Percentiles rank a stretch among this genome's conserved stretches.
Conservation (phyloP, 179 eudicot species). For the Amaranthus tricolor region DNA sequence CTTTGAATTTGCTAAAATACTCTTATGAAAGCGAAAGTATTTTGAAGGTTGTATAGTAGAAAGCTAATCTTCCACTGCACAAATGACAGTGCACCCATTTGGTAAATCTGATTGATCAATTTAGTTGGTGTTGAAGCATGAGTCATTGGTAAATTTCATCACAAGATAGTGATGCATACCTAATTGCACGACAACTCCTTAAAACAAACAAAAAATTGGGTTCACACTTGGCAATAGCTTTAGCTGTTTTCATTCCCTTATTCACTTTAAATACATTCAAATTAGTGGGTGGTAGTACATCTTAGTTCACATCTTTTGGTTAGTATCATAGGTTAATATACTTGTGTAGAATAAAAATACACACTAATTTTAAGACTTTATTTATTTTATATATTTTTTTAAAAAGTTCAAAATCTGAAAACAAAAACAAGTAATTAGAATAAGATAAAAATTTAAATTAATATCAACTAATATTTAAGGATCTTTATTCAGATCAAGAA, state of each 20-base stretch:
- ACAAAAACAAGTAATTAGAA: no score
- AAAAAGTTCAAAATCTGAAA: no score
- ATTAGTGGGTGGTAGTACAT: background rate
- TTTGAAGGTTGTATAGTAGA: no score
- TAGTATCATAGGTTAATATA: slow-evolving; percentile 11
- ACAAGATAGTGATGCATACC: background rate
- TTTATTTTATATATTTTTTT: no score
- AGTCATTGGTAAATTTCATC: background rate
- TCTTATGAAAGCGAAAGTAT: no score
- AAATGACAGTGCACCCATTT: background rate
- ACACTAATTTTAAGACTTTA: no score
- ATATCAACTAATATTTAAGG: no score
- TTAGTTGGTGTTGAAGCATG: background rate
- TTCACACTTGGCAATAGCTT: background rate
- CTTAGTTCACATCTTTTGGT: slow-evolving; percentile 1
- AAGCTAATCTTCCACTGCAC: background rate
- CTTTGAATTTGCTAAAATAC: no score
- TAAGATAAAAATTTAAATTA: no score
- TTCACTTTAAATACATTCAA: background rate
- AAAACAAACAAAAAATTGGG: background rate
- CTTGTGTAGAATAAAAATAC: no score
- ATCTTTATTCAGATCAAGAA: no score
- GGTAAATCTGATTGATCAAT: background rate
- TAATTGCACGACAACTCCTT: background rate
- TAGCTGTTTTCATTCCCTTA: background rate